Evolutionary conservation across 2,329 filamentous ascomycete species (phyloP).

Genomic region (Knufia petricola): DNA sequence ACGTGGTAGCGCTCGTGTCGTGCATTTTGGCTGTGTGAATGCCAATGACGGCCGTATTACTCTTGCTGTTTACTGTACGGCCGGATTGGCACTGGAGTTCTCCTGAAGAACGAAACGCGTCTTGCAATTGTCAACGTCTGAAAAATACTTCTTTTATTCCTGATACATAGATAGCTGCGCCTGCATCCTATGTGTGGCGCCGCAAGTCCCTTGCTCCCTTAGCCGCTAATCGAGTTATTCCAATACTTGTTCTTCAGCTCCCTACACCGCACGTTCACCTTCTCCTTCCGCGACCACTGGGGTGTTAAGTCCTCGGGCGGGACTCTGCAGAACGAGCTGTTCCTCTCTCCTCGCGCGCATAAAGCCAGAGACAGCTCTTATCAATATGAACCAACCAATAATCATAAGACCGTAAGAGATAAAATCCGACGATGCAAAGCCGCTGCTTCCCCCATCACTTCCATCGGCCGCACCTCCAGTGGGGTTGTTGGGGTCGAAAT

Average conservation of each 20-base stretch:
- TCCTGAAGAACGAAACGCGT: too few species aligned
- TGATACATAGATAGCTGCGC: not conserved
- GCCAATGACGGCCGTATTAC: too few species aligned
- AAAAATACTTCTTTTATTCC: not conserved
- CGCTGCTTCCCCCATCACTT: conserved; percentile 11
- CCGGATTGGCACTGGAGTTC: too few species aligned
- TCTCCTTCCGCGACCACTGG: conserved; percentile 84
- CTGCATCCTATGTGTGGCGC: too few species aligned
- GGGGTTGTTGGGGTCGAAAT: conserved; percentile 69
- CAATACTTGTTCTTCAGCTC: not conserved
- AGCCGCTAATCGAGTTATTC: too few species aligned
- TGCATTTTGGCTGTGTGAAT: too few species aligned
- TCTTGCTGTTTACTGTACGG: too few species aligned
- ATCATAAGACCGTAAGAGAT: conserved; percentile 91
- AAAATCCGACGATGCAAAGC: conserved; percentile 53
- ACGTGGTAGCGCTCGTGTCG: too few species aligned
- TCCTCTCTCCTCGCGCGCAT: conserved; percentile 80
- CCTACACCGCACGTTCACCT: conserved; percentile 64
- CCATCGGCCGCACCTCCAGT: conserved; percentile 16
- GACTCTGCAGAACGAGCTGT: conserved; percentile 84
- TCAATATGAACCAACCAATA: conserved; percentile 94
- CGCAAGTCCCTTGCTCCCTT: too few species aligned
- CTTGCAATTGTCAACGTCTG: too few species aligned
- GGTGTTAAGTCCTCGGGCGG: conserved; percentile 73
- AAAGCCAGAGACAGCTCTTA: conserved; percentile 87